Conservation (phyloP, 2,329 filamentous ascomycete species). For the Claviceps arundinis region DNA sequence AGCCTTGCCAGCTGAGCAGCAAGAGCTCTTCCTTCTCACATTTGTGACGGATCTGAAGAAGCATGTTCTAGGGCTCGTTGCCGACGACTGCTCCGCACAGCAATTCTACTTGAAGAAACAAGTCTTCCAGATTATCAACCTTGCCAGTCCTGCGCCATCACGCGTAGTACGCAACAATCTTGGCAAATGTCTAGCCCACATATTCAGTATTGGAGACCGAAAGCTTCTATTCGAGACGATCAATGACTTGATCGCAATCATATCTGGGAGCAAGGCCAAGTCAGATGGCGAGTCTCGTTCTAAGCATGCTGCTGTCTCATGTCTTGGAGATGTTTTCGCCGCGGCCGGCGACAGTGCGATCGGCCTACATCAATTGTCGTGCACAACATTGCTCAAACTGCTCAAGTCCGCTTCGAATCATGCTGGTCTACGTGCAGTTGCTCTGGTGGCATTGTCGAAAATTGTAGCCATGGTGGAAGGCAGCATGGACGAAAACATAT, state of each 20-base stretch:
- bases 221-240: slow-evolving; percentile 91
- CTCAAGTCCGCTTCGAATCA: slow-evolving; percentile 69
- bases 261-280: slow-evolving; percentile 61
- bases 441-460: slow-evolving; percentile 64
- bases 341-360: slow-evolving; percentile 91
- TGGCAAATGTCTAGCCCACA: slow-evolving; percentile 67
- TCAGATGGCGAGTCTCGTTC: slow-evolving; percentile 62
- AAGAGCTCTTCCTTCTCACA: slow-evolving; percentile 84
- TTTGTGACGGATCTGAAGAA: slow-evolving; percentile 74
- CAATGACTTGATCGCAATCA: slow-evolving; percentile 66
- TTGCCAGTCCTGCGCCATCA: slow-evolving; percentile 71
- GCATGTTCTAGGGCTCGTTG: slow-evolving; percentile 60
- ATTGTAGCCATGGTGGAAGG: slow-evolving; percentile 60
- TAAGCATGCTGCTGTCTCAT: slow-evolving; percentile 79
- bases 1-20: slow-evolving; percentile 80
- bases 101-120: slow-evolving; percentile 90
- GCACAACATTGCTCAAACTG: slow-evolving; percentile 59
- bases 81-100: slow-evolving; percentile 73
- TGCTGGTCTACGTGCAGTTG: slow-evolving; percentile 66
- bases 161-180: slow-evolving; percentile 83
- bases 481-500: slow-evolving; percentile 70
- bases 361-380: slow-evolving; percentile 63
- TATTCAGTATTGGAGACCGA: slow-evolving; percentile 75
- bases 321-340: slow-evolving; percentile 77
- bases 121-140: slow-evolving; percentile 81